Conservation (phyloP, 345 rosid species). For the Triadica sebifera region DNA sequence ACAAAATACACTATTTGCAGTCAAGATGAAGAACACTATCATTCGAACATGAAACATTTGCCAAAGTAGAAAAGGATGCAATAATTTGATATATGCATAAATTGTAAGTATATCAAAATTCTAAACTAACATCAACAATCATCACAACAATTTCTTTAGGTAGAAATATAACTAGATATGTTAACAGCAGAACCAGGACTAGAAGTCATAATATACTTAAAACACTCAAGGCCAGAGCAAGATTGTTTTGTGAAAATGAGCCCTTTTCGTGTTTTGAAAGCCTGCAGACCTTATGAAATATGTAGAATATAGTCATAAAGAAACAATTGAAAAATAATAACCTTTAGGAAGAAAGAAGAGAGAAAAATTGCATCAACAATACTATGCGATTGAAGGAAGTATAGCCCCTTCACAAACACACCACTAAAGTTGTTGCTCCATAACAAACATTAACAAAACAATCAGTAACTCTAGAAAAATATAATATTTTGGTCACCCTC, state of each 20-base stretch:
- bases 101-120: neutral
- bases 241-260: neutral
- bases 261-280: neutral
- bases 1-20: neutral
- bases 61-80: neutral
- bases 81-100: neutral
- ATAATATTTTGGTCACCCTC: too few species aligned
- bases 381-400: too few species aligned
- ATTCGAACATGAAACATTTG: neutral
- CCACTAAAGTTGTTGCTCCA: too few species aligned
- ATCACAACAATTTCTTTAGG: neutral
- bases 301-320: neutral
- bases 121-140: neutral
- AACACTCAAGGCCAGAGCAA: neutral
- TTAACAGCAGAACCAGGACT: neutral
- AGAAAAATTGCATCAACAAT: too few species aligned
- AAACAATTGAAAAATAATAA: neutral
- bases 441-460: too few species aligned
- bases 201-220: neutral
- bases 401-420: too few species aligned
- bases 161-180: neutral
- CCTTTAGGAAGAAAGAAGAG: too few species aligned
- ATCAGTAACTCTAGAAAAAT: too few species aligned
- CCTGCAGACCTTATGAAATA: neutral
- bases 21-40: neutral